Conservation (phyloP, 2,329 filamentous ascomycete genomes). For the Leptographium flavum region DNA sequence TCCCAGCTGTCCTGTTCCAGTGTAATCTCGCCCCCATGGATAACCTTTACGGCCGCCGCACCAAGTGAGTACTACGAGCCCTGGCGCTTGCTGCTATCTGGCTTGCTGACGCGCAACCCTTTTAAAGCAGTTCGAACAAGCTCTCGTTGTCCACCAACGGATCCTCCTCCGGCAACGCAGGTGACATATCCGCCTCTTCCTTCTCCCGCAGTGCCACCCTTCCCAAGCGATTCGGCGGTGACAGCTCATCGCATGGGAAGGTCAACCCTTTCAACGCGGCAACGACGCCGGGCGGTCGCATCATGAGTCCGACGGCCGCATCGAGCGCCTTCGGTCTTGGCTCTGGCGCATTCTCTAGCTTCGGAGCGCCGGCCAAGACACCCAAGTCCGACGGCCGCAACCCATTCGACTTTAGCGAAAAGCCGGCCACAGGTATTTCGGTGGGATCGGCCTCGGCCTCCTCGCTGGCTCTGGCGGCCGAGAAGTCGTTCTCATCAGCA, state of each 20-base stretch:
- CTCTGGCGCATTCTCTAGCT: constrained; percentile 92
- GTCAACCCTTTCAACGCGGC: constrained; percentile 67
- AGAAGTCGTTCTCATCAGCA: constrained; percentile 42
- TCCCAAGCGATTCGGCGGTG: constrained; percentile 62
- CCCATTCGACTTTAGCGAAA: constrained; percentile 57
- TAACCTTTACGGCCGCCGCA: constrained; percentile 66
- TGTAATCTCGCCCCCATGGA: constrained; percentile 33
- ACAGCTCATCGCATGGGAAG: constrained; percentile 59
- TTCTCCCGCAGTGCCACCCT: constrained; percentile 45
- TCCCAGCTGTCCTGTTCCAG: no score
- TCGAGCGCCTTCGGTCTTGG: constrained; percentile 88
- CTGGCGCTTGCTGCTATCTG: neutral
- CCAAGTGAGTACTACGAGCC: constrained; percentile 46
- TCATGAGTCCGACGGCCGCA: constrained; percentile 61
- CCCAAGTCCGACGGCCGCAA: constrained; percentile 65
- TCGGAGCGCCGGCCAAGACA: constrained; percentile 70
- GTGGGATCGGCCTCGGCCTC: constrained; percentile 11
- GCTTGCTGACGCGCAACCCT: constrained; percentile 1
- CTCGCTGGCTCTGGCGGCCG: constrained; percentile 27
- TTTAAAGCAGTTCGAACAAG: constrained; percentile 56
- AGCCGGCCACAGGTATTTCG: constrained; percentile 28
- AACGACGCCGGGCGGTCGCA: constrained; percentile 52
- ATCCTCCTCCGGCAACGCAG: constrained; percentile 3
- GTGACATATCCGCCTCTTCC: constrained; percentile 26
- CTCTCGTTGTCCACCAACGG: constrained; percentile 64